Conservation (phyloP, 1,284 basidiomycete species). For the Marasmius sp. region DNA sequence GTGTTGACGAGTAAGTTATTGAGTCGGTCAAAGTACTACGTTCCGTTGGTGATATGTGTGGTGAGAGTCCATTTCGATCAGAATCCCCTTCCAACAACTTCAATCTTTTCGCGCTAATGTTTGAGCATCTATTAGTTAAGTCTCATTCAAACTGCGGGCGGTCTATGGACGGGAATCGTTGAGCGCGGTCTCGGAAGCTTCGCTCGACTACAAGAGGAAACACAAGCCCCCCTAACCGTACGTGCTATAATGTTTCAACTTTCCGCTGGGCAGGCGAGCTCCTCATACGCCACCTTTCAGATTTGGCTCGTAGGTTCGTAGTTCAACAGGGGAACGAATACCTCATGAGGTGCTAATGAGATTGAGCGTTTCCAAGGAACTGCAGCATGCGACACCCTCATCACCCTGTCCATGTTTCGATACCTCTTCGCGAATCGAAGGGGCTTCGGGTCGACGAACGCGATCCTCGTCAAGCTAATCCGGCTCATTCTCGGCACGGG, state of each 20-base stretch:
- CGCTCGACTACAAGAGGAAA: background rate
- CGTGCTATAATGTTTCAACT: background rate
- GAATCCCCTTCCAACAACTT: background rate
- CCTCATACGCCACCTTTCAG: background rate
- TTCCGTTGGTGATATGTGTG: background rate
- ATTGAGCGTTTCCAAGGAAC: slow-evolving; percentile 2
- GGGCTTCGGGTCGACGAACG: background rate
- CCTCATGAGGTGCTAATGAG: background rate
- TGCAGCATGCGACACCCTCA: slow-evolving; percentile 13
- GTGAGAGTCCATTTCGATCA: background rate
- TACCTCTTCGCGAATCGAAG: background rate
- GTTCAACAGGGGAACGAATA: background rate
- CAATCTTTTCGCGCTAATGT: no score
- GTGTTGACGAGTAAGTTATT: background rate
- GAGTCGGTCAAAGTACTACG: background rate
- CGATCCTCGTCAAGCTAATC: background rate
- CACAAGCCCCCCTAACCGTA: background rate
- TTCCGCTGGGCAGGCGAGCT: background rate
- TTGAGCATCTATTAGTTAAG: no score
- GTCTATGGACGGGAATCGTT: background rate
- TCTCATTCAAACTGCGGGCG: background rate
- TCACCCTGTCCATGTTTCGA: slow-evolving; percentile 3
- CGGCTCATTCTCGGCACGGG: slow-evolving; percentile 15
- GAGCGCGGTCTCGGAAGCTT: background rate
- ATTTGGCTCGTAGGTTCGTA: background rate